phyloP scores from a whole-genome alignment of 805 yeast genomes.

The Schizosaccharomyces octosporus region DNA sequence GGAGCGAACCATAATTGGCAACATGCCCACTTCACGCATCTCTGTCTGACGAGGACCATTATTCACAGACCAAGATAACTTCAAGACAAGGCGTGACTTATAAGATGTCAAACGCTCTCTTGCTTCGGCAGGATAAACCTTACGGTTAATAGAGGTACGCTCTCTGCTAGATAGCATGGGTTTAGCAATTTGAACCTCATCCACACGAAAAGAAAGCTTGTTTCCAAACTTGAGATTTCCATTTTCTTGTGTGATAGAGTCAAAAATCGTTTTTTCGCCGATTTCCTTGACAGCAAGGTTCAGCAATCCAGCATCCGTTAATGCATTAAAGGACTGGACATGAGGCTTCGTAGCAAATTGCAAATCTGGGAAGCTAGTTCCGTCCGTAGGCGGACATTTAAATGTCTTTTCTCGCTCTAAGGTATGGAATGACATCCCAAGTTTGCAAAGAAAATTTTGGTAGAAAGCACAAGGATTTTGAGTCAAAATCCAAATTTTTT shows the following conservation, averaged over 20 bases:
- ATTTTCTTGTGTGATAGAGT: conserved; percentile 28
- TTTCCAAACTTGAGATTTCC: neutral
- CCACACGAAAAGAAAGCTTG: conserved; percentile 36
- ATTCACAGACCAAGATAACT: conserved; percentile 66
- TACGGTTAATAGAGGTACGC: conserved; percentile 50
- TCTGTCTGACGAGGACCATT: conserved; percentile 62
- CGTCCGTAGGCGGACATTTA: conserved; percentile 70
- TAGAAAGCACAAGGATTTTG: neutral
- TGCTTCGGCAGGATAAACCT: conserved; percentile 49
- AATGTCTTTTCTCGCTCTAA: conserved; percentile 71
- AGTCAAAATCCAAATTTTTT: no score
- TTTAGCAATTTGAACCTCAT: conserved; percentile 62
- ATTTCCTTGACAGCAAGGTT: conserved; percentile 73
- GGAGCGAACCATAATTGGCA: conserved; percentile 76
- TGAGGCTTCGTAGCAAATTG: conserved; percentile 86
- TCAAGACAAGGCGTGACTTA: conserved; percentile 51
- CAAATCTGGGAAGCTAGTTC: conserved; percentile 56
- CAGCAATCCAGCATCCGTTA: conserved; percentile 74
- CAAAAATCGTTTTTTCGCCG: conserved; percentile 66
- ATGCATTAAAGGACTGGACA: conserved; percentile 84
- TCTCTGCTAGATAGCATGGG: conserved; percentile 58
- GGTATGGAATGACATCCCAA: conserved; percentile 40
- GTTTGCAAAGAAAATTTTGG: neutral
- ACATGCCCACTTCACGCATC: conserved; percentile 68
- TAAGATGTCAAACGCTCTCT: conserved; percentile 76